A percentile compares a stretch with the other conserved stretches of the same genome.
Conservation (phyloP, 306 rosid genomes). For the Pyrus betulifolia region DNA sequence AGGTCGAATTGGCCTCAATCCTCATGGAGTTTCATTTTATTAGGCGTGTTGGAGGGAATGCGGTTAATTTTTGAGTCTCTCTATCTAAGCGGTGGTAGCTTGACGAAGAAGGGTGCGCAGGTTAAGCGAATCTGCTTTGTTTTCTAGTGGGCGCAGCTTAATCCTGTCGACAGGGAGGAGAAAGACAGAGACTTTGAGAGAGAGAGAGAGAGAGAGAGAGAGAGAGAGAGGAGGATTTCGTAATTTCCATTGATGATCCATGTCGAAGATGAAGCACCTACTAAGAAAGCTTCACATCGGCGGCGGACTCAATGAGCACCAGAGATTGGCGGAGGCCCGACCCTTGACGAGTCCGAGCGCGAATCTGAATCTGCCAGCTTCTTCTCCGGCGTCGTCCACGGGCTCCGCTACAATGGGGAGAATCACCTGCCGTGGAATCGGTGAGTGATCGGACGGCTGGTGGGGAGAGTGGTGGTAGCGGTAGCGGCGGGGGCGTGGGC, state of each 20-base stretch:
- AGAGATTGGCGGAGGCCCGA: slow-evolving; percentile 34
- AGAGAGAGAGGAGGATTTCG: not conserved
- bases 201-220: not conserved
- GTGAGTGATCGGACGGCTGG: slow-evolving; percentile 34
- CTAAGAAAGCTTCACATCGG: slow-evolving; percentile 98
- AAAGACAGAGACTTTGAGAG: not conserved
- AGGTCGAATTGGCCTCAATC: not conserved
- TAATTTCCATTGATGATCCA: slow-evolving; percentile 51
- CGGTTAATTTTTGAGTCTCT: slow-evolving; percentile 37
- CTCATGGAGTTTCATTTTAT: not conserved
- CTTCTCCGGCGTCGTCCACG: slow-evolving; percentile 26
- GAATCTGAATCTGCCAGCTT: slow-evolving; percentile 14
- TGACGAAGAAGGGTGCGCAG: slow-evolving; percentile 57
- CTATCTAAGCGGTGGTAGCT: slow-evolving; percentile 31
- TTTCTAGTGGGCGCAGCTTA: slow-evolving; percentile 32
- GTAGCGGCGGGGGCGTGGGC: slow-evolving; percentile 21
- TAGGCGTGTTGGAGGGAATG: slow-evolving; percentile 50
- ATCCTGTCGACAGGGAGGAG: slow-evolving; percentile 14
- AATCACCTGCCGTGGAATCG: slow-evolving; percentile 29
- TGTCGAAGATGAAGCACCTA: slow-evolving; percentile 94
- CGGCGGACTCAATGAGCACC: slow-evolving; percentile 60
- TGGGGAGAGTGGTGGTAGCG: slow-evolving; percentile 14
- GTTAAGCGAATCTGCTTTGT: slow-evolving; percentile 46
- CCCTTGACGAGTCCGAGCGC: slow-evolving; percentile 25
- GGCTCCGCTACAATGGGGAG: slow-evolving; percentile 41